phyloP scores from a whole-genome alignment of 225 moss, liverwort and hornwort species.

The Sphagnum contortum region DNA sequence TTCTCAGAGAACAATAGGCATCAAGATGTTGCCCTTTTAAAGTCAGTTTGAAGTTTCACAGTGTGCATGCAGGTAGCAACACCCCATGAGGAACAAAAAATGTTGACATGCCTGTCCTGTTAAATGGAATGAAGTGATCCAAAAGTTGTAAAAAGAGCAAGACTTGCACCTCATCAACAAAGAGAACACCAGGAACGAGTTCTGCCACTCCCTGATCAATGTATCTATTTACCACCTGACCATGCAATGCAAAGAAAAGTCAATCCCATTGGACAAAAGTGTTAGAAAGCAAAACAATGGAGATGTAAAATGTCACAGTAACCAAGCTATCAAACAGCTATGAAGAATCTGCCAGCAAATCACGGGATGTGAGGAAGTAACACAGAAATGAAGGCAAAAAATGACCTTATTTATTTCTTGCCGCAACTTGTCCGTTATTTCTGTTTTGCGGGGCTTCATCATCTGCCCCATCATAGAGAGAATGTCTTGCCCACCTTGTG shows the following conservation, averaged over 20 bases:
- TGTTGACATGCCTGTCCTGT: too few relatives aligned
- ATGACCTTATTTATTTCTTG: slow-evolving; percentile 72
- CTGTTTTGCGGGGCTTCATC: slow-evolving; percentile 97
- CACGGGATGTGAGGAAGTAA: neutral
- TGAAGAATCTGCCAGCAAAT: too few relatives aligned
- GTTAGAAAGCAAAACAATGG: too few relatives aligned
- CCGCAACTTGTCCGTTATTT: slow-evolving; percentile 92
- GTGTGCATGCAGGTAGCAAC: too few relatives aligned
- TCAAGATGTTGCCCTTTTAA: too few relatives aligned
- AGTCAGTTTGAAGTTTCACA: too few relatives aligned
- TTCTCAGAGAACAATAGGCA: too few relatives aligned
- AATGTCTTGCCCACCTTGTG: slow-evolving; percentile 96
- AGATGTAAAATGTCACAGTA: too few relatives aligned
- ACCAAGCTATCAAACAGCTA: too few relatives aligned
- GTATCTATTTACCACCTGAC: slow-evolving; percentile 86
- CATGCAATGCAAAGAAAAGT: neutral
- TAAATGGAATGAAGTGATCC: too few relatives aligned
- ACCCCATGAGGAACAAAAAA: too few relatives aligned
- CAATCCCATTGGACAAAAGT: too few relatives aligned
- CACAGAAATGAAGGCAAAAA: neutral
- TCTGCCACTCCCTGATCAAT: slow-evolving; percentile 98
- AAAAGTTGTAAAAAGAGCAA: neutral
- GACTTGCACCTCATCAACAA: slow-evolving; percentile 56
- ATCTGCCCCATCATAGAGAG: slow-evolving; percentile 99
- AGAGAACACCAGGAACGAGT: slow-evolving; percentile 93